Base-by-base conservation (phyloP, 208 protist species). In the Angomonas ambiguus region DNA sequence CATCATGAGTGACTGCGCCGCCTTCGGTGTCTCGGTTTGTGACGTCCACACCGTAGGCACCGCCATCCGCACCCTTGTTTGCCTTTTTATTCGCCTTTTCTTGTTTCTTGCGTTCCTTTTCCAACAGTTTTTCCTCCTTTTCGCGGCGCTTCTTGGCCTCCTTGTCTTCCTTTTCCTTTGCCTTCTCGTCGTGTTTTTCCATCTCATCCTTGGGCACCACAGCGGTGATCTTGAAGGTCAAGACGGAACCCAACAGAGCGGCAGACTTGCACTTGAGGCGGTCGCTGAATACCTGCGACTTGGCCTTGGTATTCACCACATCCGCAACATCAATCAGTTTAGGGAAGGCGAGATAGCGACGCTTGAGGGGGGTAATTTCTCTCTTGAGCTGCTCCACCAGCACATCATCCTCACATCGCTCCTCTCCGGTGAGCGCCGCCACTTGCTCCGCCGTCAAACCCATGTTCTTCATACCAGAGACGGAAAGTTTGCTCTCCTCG, bases 91-190 rank as follows among this genome's bases (percentile, higher is more conserved):
- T 34, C 27, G 53, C 62, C 49, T 66, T 66, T 33, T 65, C 56
- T 38, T 62, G 45, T 41, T 56, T 62, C 41, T 67, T 63, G 61
- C 69, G 45, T 25, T 48, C 55, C 41, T 67, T 62, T 35, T 69
- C 51, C 28, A 71, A 64, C n/a, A 75, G 41, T 59, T 73, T 78
- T 67, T 69, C 67, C 59, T 78, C 73, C 59, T 78, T 72, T 28
- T 79, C 74, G 48, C 67, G 74, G 35, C 55, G 69, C 65, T 74
- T 75, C 33, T 45, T 49, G 42, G 61, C 69, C 69, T 65, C 69
- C 74, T 79, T 79, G 25, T 61, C 67, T 65, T 83, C 77, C 77
- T 79, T 79, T n/a, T 68, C 49, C 66, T 68, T 66, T 62, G 62
- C 58, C 72, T 78, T 76, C 32, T 74, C 66, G 55, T 82, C 72